Evolutionary conservation across 2,329 filamentous ascomycete genomes (phyloP).

Genomic region (Hypoxylon sp.): DNA sequence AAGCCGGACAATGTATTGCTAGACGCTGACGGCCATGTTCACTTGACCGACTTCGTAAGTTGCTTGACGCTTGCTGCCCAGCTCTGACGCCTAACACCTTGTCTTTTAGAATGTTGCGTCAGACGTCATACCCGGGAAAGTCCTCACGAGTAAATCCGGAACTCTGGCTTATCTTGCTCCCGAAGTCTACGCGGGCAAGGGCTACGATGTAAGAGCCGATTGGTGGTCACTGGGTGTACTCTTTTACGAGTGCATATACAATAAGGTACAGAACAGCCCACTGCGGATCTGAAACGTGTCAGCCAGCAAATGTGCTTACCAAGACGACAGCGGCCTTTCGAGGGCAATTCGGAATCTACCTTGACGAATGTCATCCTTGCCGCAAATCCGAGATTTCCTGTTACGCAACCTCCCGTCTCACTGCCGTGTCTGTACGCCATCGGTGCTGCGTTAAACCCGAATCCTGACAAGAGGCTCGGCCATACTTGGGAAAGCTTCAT

Average conservation of each 20-base stretch:
- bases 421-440: constrained; percentile 91
- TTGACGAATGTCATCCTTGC: constrained; percentile 84
- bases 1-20: constrained; percentile 93
- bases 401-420: constrained; percentile 91
- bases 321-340: constrained; percentile 81
- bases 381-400: constrained; percentile 87
- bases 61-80: neutral
- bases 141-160: constrained; percentile 93
- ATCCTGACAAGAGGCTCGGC: constrained; percentile 86
- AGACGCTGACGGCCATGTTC: constrained; percentile 91
- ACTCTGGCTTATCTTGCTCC: constrained; percentile 96
- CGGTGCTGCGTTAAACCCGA: constrained; percentile 82
- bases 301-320: constrained; percentile 49
- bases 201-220: constrained; percentile 91
- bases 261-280: constrained; percentile 74
- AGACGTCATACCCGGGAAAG: constrained; percentile 85
- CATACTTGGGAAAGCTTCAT: constrained; percentile 87
- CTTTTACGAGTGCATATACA: constrained; percentile 99
- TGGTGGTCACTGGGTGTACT: constrained; percentile 99
- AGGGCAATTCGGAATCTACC: constrained; percentile 85
- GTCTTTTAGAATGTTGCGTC: constrained; percentile 89
- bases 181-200: constrained; percentile 91
- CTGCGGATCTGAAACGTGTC: neutral
- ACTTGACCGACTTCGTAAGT: constrained; percentile 95
- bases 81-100: constrained; percentile 51